Base-by-base conservation (phyloP, 78 protist species). In the Bigelowiella natans region DNA sequence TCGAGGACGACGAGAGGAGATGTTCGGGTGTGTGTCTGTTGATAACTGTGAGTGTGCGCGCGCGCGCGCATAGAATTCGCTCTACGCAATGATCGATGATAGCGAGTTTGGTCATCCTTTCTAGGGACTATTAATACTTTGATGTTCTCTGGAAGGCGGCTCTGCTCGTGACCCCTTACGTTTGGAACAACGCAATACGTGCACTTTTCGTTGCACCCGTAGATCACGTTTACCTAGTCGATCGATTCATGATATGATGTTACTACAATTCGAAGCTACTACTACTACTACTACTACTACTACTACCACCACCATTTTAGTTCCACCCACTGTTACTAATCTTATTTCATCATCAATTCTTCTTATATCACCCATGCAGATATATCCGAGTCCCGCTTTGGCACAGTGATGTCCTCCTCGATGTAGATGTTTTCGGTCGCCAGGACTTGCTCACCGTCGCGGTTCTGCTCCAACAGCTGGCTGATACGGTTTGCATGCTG, bases 181-280 rank as follows among this genome's bases (percentile, higher is more conserved):
- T 37, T 40, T 31, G 92, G 92, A 7, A 90, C 92, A n/a, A 90
- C 92, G 84, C 92, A 88, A 39, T 88, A 88, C 2, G 91, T 36
- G 39, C 92, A 90, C 36, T 88, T 73, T 88, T 90, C 92, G 40
- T 90, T 90, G 92, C 92, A 90, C 64, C 92, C 92, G 88, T 90
- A 90, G 92, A 90, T 90, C 82, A 90, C 73, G 84, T 89, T 63
- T 63, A 89, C 91, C 90, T 82, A 88, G 73, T 83, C 84, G 90
- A 39, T 37, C 39, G 63, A 82, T 31, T 1, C 2, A 34, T 82
- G 82, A 18, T 1, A 1, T 36, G 85, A 36, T 31, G 85, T 31
- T 1, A 82, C 2, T 40, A 37, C 73, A 37, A 38, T 82, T 63
- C 89, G 7, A 36, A 18, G n/a, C n/a, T n/a, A n/a, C n/a, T n/a